A percentile compares a stretch with the other conserved stretches of the same genome.
Evolutionary conservation across 2,329 filamentous ascomycete species (phyloP).

Genomic region (Trichoderma asperellum): DNA sequence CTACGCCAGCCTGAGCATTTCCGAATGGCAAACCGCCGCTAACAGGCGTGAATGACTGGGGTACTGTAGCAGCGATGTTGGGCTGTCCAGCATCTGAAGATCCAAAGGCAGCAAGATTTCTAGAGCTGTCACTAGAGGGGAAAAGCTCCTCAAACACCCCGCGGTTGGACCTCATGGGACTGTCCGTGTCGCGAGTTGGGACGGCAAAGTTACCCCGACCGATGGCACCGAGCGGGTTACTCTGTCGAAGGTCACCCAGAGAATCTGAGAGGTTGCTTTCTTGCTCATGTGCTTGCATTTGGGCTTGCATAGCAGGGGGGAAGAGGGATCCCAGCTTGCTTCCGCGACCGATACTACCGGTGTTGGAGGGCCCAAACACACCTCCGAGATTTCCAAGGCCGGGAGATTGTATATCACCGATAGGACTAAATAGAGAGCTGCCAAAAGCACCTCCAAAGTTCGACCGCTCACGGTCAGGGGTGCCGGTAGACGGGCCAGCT

Average conservation of each 20-base stretch:
- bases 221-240: constrained; percentile 67
- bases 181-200: constrained; percentile 61
- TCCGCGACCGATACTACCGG: constrained; percentile 70
- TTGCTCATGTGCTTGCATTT: constrained; percentile 78
- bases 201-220: constrained; percentile 63
- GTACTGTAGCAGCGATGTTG: constrained; percentile 38
- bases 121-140: constrained; percentile 42
- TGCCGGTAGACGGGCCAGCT: constrained; percentile 61
- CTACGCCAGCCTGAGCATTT: constrained; percentile 43
- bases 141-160: constrained; percentile 62
- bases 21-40: constrained; percentile 44
- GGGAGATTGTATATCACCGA: constrained; percentile 78
- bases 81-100: constrained; percentile 46
- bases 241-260: constrained; percentile 62
- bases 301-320: constrained; percentile 84
- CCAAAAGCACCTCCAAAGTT: constrained; percentile 68
- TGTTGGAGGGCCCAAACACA: constrained; percentile 68
- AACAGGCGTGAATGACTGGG: constrained; percentile 45
- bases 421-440: constrained; percentile 76
- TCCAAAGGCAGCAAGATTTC: constrained; percentile 44
- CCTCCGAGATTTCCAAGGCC: constrained; percentile 68
- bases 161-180: constrained; percentile 59
- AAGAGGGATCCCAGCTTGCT: constrained; percentile 90
- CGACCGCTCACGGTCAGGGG: constrained; percentile 67
- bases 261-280: constrained; percentile 62